Evolutionary conservation across 2,329 filamentous ascomycete genomes (phyloP).

Genomic region (Penicillium brasilianum): DNA sequence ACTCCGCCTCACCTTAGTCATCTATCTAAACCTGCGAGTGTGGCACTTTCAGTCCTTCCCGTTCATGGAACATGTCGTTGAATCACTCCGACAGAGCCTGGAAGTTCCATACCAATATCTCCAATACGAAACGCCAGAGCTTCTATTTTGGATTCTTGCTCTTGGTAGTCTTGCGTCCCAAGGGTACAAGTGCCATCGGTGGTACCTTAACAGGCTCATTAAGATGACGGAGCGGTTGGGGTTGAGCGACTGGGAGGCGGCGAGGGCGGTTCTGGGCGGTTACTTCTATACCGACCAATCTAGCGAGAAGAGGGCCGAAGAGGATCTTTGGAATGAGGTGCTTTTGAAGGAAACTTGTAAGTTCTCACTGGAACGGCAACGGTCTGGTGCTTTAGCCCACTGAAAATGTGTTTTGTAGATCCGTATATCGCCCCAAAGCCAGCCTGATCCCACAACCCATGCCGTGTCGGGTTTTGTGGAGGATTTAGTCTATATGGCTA

Average conservation of each 20-base stretch:
- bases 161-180: neutral
- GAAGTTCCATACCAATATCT: neutral
- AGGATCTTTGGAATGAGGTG: neutral
- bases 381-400: neutral
- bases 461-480: neutral
- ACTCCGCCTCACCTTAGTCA: neutral
- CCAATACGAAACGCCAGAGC: neutral
- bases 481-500: neutral
- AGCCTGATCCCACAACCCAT: neutral
- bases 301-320: neutral
- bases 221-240: neutral
- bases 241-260: neutral
- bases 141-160: neutral
- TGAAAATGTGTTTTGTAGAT: neutral
- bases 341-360: neutral
- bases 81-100: neutral
- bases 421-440: neutral
- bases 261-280: neutral
- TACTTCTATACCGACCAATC: neutral
- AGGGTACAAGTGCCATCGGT: neutral
- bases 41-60: neutral
- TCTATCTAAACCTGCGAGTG: neutral
- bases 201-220: neutral
- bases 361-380: neutral
- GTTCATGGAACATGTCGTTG: neutral